These are phyloP conservation scores for Amphicarpaea edgeworthii DNA, from an alignment of 306 rosid species.

Conservation along the genomic window DNA sequence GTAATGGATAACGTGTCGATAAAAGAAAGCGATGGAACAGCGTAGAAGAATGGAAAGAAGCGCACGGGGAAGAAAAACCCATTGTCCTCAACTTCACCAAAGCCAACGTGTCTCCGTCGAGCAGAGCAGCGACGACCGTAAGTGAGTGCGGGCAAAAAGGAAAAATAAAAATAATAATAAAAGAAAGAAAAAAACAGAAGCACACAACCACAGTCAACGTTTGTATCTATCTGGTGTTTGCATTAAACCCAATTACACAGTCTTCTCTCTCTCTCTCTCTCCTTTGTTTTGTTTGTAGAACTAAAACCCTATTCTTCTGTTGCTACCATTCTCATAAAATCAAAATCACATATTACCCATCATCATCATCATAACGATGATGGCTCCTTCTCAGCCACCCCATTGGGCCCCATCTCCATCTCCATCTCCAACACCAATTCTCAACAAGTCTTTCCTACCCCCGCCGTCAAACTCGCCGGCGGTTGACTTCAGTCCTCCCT, in stretches of 20 bases:
- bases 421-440: constrained; percentile 37
- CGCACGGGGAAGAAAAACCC: background rate
- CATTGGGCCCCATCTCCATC: constrained; percentile 45
- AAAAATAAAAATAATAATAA: background rate
- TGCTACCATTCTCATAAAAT: background rate
- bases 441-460: constrained; percentile 3
- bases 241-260: constrained; percentile 46
- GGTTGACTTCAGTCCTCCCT: constrained; percentile 83
- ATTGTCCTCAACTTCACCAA: background rate
- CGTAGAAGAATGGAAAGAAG: background rate
- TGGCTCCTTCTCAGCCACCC: constrained; percentile 45
- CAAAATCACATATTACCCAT: background rate
- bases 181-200: background rate
- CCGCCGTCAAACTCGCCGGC: constrained; percentile 65
- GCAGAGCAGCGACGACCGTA: background rate
- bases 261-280: background rate
- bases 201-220: constrained; percentile 41
- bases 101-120: background rate
- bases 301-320: constrained; percentile 9
- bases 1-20: background rate
- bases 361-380: background rate
- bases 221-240: background rate
- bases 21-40: background rate
- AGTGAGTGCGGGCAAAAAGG: constrained; percentile 1
- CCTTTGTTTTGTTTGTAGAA: background rate